Evolutionary conservation across 2,329 filamentous ascomycete species (phyloP).

Genomic region (Fusarium palustre): DNA sequence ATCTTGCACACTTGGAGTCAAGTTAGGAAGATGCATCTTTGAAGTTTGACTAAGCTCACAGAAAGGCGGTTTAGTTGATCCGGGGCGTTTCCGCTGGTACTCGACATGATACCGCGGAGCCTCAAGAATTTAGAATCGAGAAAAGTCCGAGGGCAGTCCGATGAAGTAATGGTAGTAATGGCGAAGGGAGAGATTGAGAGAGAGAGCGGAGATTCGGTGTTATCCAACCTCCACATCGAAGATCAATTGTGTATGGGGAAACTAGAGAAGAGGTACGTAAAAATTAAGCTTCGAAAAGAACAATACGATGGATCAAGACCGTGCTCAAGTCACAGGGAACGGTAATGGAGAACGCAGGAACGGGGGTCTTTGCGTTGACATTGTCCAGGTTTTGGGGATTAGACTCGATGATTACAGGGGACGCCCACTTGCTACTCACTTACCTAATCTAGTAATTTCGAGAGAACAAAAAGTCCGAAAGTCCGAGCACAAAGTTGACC

Average conservation of each 20-base stretch:
- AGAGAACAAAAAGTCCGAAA: slow-evolving; percentile 29
- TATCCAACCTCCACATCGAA: slow-evolving; percentile 13
- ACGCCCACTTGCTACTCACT: slow-evolving; percentile 9
- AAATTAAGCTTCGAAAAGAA: slow-evolving; percentile 23
- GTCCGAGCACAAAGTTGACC: neutral
- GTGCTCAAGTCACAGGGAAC: slow-evolving; percentile 9
- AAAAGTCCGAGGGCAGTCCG: slow-evolving; percentile 19
- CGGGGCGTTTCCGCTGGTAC: slow-evolving; percentile 9
- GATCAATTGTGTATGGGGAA: slow-evolving; percentile 3
- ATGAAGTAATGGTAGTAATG: neutral
- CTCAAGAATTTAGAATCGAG: neutral
- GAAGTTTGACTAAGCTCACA: slow-evolving; percentile 20
- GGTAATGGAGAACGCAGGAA: slow-evolving; percentile 4
- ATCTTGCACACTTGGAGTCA: slow-evolving; percentile 42
- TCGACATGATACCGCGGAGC: slow-evolving; percentile 21
- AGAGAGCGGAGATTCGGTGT: slow-evolving; percentile 35
- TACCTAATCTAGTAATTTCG: slow-evolving; percentile 10
- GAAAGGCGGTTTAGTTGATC: slow-evolving; percentile 45
- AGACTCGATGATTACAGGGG: neutral
- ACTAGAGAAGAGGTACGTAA: neutral
- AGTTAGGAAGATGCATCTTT: slow-evolving; percentile 2
- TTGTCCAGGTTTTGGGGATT: slow-evolving; percentile 13
- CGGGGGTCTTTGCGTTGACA: slow-evolving; percentile 1
- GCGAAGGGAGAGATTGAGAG: neutral
- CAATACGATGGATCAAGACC: slow-evolving; percentile 3